A percentile compares a stretch with the other conserved stretches of the same genome.
Evolutionary conservation across 169 alveolate genomes (phyloP).

Genomic region (Plasmodium reichenowi): DNA sequence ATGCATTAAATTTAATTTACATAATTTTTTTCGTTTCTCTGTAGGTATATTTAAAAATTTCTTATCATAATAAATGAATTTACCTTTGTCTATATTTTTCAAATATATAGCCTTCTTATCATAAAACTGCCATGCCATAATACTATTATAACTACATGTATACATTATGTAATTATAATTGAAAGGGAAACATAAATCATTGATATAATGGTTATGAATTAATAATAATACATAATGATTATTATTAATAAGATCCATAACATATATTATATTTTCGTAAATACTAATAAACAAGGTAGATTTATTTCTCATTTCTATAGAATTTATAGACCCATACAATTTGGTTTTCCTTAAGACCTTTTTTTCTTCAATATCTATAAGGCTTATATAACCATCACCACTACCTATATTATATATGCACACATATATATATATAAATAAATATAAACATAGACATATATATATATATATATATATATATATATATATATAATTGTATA

Average conservation of each 20-base stretch:
- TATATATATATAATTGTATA: neutral
- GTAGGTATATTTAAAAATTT: slow-evolving; percentile 52
- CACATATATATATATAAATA: neutral
- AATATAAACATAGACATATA: too few relatives aligned
- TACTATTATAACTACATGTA: slow-evolving; percentile 62
- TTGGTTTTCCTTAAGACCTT: slow-evolving; percentile 54
- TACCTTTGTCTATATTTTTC: slow-evolving; percentile 55
- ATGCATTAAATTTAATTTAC: slow-evolving; percentile 17
- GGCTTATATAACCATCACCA: slow-evolving; percentile 70
- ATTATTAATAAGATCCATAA: slow-evolving; percentile 41
- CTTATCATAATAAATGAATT: slow-evolving; percentile 54
- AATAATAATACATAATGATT: slow-evolving; percentile 37
- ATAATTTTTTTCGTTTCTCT: slow-evolving; percentile 41
- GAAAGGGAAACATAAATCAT: slow-evolving; percentile 58
- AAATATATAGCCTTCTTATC: slow-evolving; percentile 55
- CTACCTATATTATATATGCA: slow-evolving; percentile 26
- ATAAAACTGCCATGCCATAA: slow-evolving; percentile 75
- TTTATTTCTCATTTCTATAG: slow-evolving; percentile 67
- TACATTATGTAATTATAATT: slow-evolving; percentile 59
- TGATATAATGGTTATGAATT: slow-evolving; percentile 34
- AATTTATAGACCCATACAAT: slow-evolving; percentile 52
- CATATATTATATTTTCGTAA: slow-evolving; percentile 60
- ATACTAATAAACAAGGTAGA: slow-evolving; percentile 54
- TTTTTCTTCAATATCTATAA: slow-evolving; percentile 45
- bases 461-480: neutral